A percentile compares a stretch with the other conserved stretches of the same genome.
Evolutionary conservation across 2,329 filamentous ascomycete species (phyloP).

Genomic region (Albophoma yamanashiensis): DNA sequence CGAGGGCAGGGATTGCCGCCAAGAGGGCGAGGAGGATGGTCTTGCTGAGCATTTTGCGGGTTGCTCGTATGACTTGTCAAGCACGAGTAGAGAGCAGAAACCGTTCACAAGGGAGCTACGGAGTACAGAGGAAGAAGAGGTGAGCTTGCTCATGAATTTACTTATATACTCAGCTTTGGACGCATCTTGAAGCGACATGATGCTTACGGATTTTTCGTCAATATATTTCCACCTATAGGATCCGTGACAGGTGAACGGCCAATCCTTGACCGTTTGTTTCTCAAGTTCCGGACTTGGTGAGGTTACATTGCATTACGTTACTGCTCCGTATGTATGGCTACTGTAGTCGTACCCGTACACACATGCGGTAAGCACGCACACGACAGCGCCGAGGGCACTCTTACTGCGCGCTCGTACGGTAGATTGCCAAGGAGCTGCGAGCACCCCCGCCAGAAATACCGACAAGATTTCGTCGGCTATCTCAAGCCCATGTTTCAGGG

Average conservation of each 20-base stretch:
- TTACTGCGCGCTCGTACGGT: background rate
- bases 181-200: background rate
- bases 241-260: background rate
- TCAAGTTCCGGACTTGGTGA: background rate
- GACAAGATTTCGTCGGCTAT: background rate
- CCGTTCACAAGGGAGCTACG: too few species aligned
- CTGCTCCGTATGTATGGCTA: too few species aligned
- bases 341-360: too few species aligned
- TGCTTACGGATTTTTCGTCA: background rate
- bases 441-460: background rate
- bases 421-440: background rate
- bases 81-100: background rate
- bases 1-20: slow-evolving; percentile 4
- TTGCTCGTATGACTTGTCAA: too few species aligned
- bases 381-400: background rate
- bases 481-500: background rate
- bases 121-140: background rate
- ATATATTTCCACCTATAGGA: background rate
- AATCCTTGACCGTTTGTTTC: background rate
- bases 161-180: background rate
- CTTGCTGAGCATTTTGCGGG: background rate
- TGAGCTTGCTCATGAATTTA: background rate
- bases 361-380: too few species aligned
- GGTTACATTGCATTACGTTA: background rate
- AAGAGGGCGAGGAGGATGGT: slow-evolving; percentile 5